These are phyloP conservation scores for Limonium bicolor DNA, from an alignment of 148 eudicot species.

Conservation along the genomic window DNA sequence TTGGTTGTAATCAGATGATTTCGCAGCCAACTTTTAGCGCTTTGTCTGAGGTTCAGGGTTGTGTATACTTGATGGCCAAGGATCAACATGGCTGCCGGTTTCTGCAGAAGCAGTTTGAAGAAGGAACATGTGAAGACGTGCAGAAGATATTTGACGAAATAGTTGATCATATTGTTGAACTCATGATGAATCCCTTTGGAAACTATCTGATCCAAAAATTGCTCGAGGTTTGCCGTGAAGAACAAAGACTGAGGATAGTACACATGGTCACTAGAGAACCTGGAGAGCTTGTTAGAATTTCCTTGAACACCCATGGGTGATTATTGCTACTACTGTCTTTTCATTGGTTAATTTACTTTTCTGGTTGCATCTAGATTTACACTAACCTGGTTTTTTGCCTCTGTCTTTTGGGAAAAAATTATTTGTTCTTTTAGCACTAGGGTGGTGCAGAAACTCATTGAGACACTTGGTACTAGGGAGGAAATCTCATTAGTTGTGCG, in stretches of 20 bases:
- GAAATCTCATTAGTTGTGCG: conserved; percentile 28
- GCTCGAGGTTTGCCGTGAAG: conserved; percentile 49
- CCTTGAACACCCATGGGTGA: conserved; percentile 58
- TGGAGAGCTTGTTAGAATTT: conserved; percentile 38
- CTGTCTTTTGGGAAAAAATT: conserved; percentile 1
- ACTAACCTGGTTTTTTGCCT: neutral
- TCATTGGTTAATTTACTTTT: no score
- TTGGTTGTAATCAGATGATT: conserved; percentile 9
- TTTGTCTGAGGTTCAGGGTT: conserved; percentile 22
- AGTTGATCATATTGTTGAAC: conserved; percentile 40
- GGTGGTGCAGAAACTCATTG: conserved; percentile 65
- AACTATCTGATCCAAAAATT: conserved; percentile 65
- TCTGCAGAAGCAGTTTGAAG: conserved; percentile 48
- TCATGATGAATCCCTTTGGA: conserved; percentile 56
- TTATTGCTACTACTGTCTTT: no score
- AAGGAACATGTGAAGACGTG: conserved; percentile 37
- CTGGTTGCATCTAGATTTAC: conserved; percentile 4
- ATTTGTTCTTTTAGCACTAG: conserved; percentile 30
- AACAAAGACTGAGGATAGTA: conserved; percentile 40
- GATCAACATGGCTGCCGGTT: conserved; percentile 65
- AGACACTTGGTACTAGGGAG: conserved; percentile 43
- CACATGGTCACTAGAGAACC: conserved; percentile 29
- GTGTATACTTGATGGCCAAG: conserved; percentile 35
- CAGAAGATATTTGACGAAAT: conserved; percentile 42
- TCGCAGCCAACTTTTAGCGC: conserved; percentile 14